Conservation (phyloP, 768 basidiomycete species). For the Brasilioporus rufonigricans region DNA sequence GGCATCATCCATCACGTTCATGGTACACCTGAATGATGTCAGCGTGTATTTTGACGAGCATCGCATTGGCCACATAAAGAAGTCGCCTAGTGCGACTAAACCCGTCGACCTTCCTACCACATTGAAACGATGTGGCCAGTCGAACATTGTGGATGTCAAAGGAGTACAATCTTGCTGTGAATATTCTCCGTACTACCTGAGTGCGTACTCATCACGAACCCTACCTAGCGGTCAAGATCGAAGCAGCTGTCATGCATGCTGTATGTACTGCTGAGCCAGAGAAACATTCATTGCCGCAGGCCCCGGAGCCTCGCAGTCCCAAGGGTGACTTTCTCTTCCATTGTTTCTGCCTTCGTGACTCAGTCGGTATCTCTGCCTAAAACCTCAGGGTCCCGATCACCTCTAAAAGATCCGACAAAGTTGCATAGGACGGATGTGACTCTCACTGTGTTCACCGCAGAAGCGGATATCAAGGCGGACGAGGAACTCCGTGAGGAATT, state of each 20-base stretch:
- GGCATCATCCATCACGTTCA: constrained; percentile 90
- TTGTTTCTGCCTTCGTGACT: constrained; percentile 26
- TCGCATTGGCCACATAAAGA: constrained; percentile 55
- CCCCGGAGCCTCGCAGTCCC: constrained; percentile 30
- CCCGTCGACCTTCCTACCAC: constrained; percentile 23
- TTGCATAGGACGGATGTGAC: constrained; percentile 25
- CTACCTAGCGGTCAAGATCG: constrained; percentile 38
- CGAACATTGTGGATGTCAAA: constrained; percentile 65
- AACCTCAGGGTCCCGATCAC: too few relatives aligned
- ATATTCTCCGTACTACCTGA: constrained; percentile 17
- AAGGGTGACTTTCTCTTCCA: constrained; percentile 42
- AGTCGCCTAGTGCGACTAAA: background rate
- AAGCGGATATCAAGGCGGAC: background rate
- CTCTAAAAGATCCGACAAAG: constrained; percentile 22
- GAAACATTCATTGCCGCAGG: constrained; percentile 43
- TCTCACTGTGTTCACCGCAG: background rate
- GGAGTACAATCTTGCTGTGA: constrained; percentile 63
- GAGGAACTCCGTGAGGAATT: constrained; percentile 32
- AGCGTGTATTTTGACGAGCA: constrained; percentile 78
- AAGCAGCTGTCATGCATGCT: constrained; percentile 12
- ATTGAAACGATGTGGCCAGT: constrained; percentile 54
- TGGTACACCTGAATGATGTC: constrained; percentile 70
- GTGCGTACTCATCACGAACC: background rate
- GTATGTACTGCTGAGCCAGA: constrained; percentile 7
- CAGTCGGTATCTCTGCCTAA: too few relatives aligned